Base-by-base conservation (phyloP, 2,329 filamentous ascomycete species). In the Akanthomyces uredinophilus region DNA sequence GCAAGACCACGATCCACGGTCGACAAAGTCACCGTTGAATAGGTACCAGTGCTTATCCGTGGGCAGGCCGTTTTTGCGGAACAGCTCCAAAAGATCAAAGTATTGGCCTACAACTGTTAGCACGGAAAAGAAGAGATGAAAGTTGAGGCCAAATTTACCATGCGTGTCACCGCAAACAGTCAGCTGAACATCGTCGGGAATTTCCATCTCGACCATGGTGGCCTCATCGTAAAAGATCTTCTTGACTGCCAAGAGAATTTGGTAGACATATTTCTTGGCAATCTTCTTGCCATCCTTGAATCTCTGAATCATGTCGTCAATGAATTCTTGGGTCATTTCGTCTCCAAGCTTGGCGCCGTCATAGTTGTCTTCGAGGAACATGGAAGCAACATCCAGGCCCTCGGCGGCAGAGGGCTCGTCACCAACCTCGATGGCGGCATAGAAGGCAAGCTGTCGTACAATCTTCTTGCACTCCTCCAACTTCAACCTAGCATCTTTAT, bases 11-110 rank as follows among this genome's bases (percentile, higher is more conserved):
- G 92, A 97, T 32, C 95, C 95, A 73, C 95, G 87, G 74, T 99
- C 95, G 60, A 99, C 95, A 72, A 99, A 99, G 77, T 99, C 95
- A 66, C 95, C 95, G 74, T 99, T 99, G 83, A 99, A 99, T 14
- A 99, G 83, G 73, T 98, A 99, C 74, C 88, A 90, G 74, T 98
- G 92, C 72, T 90, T 91, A 65, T 94, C 91, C 18, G 84, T 85
- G 0, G 95, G 95, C 66, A 83, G 85, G 47, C 95, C 95, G 69
- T 96, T 97, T 62, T 95, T 83, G 66, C 91, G 83, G 86, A 99
- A 99, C 65, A 99, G 89, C 74, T 99, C 91, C 80, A 99, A 88
- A 47, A 99, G 83, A 75, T 99, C 95, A 74, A 96, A 99, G 79
- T 93, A 99, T 83, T 99, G 95, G 51, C 94, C 91, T 93, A 65